Evolutionary conservation across 176 grass and related monocot genomes (phyloP).

Genomic region (Elaeis guineensis): DNA sequence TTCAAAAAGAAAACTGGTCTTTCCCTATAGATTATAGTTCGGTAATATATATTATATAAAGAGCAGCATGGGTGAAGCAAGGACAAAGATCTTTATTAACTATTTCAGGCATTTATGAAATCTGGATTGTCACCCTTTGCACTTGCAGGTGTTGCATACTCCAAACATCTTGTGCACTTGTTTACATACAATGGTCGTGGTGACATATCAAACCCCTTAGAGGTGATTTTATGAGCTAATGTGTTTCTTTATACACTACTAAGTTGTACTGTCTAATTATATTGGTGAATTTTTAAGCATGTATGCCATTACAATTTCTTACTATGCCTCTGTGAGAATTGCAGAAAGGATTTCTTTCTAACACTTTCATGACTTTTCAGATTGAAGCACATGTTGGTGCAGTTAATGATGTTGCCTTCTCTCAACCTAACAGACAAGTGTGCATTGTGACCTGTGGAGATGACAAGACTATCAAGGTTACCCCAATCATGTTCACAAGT

Average conservation of each 20-base stretch:
- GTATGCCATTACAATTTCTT: no score
- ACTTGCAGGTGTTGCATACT: conserved; percentile 23
- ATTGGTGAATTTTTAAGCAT: no score
- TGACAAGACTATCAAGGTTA: conserved; percentile 29
- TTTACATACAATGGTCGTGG: conserved; percentile 3
- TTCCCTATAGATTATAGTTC: no score
- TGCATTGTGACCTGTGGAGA: conserved; percentile 25
- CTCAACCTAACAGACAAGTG: conserved; percentile 13
- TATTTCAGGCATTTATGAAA: no score
- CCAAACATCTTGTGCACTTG: conserved; percentile 21
- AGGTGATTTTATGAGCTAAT: neutral
- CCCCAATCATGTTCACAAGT: neutral
- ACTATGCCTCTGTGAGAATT: no score
- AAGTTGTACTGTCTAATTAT: no score
- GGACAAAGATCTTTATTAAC: no score
- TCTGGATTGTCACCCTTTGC: no score
- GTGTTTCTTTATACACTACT: no score
- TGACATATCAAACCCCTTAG: conserved; percentile 9
- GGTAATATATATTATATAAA: no score
- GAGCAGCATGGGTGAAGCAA: no score
- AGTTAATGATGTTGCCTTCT: conserved; percentile 32
- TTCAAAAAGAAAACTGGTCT: neutral
- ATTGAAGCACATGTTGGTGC: conserved; percentile 32
- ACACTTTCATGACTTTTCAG: conserved; percentile 1
- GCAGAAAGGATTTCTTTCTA: no score